phyloP scores from a whole-genome alignment of 106 monocot genomes.

The Cymbidium sinense region DNA sequence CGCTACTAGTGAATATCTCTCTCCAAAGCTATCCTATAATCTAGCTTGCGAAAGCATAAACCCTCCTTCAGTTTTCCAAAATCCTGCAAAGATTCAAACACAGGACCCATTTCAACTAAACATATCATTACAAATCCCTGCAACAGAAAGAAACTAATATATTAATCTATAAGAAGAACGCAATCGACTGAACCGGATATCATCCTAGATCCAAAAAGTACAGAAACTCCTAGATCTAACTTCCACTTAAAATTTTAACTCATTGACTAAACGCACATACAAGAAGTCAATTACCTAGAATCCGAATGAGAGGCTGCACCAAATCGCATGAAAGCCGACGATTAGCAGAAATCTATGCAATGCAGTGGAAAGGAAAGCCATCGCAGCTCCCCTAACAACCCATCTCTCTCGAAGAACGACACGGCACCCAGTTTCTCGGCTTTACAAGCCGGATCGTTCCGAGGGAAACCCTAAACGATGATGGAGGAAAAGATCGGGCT shows the following conservation, averaged over 20 bases:
- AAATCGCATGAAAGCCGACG: constrained; percentile 4
- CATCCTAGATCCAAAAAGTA: constrained; percentile 19
- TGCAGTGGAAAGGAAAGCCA: constrained; percentile 4
- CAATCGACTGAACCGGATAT: not conserved
- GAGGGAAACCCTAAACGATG: not conserved
- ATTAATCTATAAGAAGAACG: not conserved
- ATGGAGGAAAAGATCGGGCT: not conserved
- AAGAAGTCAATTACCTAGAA: not conserved
- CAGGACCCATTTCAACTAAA: not conserved
- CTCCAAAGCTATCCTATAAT: not conserved
- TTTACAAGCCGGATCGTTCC: not conserved
- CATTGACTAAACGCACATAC: not conserved
- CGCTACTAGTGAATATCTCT: not conserved
- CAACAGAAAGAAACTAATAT: not conserved
- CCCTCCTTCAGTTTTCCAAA: not conserved
- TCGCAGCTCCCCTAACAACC: not conserved
- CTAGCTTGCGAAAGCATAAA: not conserved
- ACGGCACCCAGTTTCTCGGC: not conserved
- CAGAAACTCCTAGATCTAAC: constrained; percentile 1
- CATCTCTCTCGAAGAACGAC: not conserved
- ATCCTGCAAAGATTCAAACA: constrained; percentile 15
- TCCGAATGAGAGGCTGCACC: not conserved
- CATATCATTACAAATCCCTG: not conserved
- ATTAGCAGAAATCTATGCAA: constrained; percentile 16
- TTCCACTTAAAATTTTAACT: not conserved